Percentiles rank a stretch among this genome's conserved stretches.
Evolutionary conservation across 441 rosid species (phyloP).

Genomic region (Flueggea neowawraea): DNA sequence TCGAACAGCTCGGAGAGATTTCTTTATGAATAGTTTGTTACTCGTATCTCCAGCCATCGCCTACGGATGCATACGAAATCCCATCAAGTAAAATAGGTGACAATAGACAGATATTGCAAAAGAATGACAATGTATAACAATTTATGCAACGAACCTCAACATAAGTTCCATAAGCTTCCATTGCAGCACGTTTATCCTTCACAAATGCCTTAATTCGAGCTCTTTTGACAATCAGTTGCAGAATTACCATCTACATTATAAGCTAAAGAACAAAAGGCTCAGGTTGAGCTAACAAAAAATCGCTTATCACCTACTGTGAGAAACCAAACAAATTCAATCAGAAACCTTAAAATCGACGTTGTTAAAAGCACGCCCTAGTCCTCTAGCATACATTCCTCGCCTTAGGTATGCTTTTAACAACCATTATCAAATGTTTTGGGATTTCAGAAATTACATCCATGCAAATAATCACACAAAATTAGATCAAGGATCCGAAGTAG

Average conservation of each 20-base stretch:
- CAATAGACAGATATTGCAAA: slow-evolving; percentile 3
- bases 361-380: no score
- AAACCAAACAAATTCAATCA: no score
- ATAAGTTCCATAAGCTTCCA: slow-evolving; percentile 87
- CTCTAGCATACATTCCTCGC: no score
- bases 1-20: slow-evolving; percentile 76
- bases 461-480: no score
- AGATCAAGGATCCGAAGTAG: no score
- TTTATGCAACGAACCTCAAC: slow-evolving; percentile 60
- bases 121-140: no score
- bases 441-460: no score
- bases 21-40: slow-evolving; percentile 48
- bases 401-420: no score
- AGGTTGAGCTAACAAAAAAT: slow-evolving; percentile 15
- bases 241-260: slow-evolving; percentile 72
- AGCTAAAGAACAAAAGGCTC: slow-evolving; percentile 44
- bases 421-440: no score
- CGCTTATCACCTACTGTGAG: no score
- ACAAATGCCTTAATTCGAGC: slow-evolving; percentile 74
- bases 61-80: slow-evolving; percentile 23
- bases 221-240: slow-evolving; percentile 72
- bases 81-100: slow-evolving; percentile 2
- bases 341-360: background rate
- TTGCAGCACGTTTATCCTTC: slow-evolving; percentile 65
- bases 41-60: slow-evolving; percentile 62